These are phyloP conservation scores for Taiozyma sp. DNA, from an alignment of 1,139 yeast genomes.

Conservation along the genomic window DNA sequence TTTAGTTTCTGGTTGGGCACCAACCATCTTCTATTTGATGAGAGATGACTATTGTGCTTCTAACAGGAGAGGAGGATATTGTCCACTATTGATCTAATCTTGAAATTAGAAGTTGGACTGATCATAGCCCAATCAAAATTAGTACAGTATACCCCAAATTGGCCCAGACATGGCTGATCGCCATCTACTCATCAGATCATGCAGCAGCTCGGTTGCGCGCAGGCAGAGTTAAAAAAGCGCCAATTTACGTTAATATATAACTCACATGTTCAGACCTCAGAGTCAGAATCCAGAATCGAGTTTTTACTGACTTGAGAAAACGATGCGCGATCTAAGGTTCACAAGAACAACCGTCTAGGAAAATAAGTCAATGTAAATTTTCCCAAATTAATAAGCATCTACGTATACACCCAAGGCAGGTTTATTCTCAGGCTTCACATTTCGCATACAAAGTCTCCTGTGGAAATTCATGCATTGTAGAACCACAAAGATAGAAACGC, in stretches of 20 bases:
- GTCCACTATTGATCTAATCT: too few relatives aligned
- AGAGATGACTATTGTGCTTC: too few relatives aligned
- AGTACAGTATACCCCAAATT: not conserved
- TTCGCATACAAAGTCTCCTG: not conserved
- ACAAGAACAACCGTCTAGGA: not conserved
- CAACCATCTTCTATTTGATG: too few relatives aligned
- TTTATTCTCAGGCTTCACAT: not conserved
- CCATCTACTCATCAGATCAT: not conserved
- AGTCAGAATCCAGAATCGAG: not conserved
- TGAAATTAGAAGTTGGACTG: too few relatives aligned
- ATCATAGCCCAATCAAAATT: too few relatives aligned
- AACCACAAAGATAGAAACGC: not conserved
- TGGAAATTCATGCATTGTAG: not conserved
- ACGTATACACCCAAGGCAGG: not conserved
- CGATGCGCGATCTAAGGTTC: not conserved
- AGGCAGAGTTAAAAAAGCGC: not conserved
- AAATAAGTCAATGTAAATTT: not conserved
- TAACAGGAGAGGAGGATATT: too few relatives aligned
- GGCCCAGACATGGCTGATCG: not conserved
- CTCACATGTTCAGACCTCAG: not conserved
- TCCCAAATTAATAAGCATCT: not conserved
- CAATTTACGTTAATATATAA: not conserved
- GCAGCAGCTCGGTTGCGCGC: not conserved
- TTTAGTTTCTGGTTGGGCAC: too few relatives aligned
- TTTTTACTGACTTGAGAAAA: not conserved